Evolutionary conservation across 257 asterid species (phyloP), one percentile per base, ranked within the genome.

Genomic region (Coffea eugenioides): DNA sequence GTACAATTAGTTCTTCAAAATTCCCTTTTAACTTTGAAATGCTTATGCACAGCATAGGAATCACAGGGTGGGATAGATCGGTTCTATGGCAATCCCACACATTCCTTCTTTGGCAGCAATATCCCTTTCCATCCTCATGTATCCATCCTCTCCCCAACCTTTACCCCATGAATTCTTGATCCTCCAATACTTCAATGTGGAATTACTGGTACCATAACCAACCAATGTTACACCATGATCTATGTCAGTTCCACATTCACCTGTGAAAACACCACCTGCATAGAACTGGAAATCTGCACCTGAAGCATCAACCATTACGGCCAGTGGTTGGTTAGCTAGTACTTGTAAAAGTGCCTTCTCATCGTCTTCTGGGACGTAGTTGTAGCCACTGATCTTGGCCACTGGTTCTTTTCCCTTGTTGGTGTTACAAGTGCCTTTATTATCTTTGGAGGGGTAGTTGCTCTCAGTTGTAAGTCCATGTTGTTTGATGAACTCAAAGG

Each of bases 101-200:
- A 71, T 62, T 2, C 87, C 87, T 81, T 77, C 80, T 34, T 79
- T 61, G n/a, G 67, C 75, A 18, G 72, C 56, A 36, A 82, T 61
- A 25, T 56, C 85, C 64, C 82, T 71, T 7, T 72, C 51, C 78
- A 83, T 82, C 75, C 81, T 81, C 79, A 86, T 86, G 70, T 78
- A 86, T 51, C 89, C 89, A 36, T 81, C 21, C 66, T 86, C 89
- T 23, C 89, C 87, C 89, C 89, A 86, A 6, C 62, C 43, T 18
- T 82, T 66, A 16, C 89, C 89, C 87, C 85, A 85, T 5, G 83
- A 85, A 59, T 85, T 85, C 80, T 80, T 85, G 3, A 85, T 62
- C 11, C 82, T 16, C 89, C 89, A 86, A 59, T 86, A 86, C 48
- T 86, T 76, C 11, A 73, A 41, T n/a, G 74, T 80, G 0, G 79